Conservation (phyloP, 345 rosid genomes). For the Boechera divaricarpa region DNA sequence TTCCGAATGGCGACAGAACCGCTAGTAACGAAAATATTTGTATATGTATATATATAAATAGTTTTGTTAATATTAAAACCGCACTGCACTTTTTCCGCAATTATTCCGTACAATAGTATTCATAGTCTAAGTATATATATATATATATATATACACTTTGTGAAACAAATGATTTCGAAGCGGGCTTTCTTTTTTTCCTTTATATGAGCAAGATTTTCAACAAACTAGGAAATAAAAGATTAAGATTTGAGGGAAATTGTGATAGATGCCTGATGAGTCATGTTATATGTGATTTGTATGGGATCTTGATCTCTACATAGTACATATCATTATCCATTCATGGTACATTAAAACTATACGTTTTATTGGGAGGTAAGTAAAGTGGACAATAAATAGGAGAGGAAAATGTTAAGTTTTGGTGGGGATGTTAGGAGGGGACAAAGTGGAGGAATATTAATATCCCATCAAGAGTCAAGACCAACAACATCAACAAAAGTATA, state of each 20-base stretch:
- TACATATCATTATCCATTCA: conserved; percentile 2
- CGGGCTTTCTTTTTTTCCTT: neutral
- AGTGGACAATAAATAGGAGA: conserved; percentile 31
- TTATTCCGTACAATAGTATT: no score
- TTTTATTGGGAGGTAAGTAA: conserved; percentile 27
- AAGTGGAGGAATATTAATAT: conserved; percentile 94
- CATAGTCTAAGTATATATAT: neutral
- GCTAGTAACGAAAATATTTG: no score
- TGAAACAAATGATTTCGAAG: conserved; percentile 19
- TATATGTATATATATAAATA: neutral
- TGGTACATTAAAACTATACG: neutral
- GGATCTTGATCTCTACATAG: conserved; percentile 9
- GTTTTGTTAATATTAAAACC: no score
- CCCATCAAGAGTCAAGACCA: conserved; percentile 72
- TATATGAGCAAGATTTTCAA: conserved; percentile 17
- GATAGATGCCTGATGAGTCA: conserved; percentile 11
- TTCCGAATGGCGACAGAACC: no score
- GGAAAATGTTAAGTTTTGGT: conserved; percentile 38
- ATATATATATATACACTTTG: neutral
- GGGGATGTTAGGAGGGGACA: conserved; percentile 67
- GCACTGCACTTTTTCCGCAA: no score
- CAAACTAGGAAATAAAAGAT: neutral
- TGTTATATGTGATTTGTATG: conserved; percentile 2
- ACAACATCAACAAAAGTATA: conserved; percentile 51
- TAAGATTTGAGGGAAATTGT: neutral